phyloP scores from a whole-genome alignment of 768 basidiomycete genomes.

The Phylloporus sp. region DNA sequence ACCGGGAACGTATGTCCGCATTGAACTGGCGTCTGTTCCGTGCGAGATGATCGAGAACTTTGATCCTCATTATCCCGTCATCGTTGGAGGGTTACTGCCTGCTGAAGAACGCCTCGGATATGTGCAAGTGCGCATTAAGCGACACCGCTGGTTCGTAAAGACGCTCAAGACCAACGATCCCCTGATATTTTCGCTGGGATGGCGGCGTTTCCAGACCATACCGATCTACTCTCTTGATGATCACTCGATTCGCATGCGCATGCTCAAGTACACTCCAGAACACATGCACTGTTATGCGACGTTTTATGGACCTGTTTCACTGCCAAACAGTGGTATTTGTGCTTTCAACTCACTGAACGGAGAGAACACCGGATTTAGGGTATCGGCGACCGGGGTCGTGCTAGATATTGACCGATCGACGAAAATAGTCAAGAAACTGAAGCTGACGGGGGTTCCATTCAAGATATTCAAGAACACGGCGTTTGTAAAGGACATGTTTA shows the following conservation, averaged over 20 bases:
- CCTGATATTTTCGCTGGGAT: constrained; percentile 93
- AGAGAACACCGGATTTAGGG: constrained; percentile 72
- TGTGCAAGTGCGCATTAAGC: constrained; percentile 92
- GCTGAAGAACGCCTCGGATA: constrained; percentile 92
- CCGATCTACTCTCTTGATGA: constrained; percentile 97
- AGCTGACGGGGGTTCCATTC: constrained; percentile 90
- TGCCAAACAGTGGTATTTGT: constrained; percentile 96
- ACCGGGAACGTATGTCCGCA: constrained; percentile 88
- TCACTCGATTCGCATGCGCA: constrained; percentile 95
- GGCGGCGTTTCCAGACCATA: constrained; percentile 92
- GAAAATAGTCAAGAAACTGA: constrained; percentile 97
- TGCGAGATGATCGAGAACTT: constrained; percentile 92
- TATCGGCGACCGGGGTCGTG: constrained; percentile 92
- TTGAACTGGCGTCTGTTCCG: constrained; percentile 81
- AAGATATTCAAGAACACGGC: constrained; percentile 99
- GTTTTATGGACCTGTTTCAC: constrained; percentile 88
- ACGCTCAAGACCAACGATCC: constrained; percentile 98
- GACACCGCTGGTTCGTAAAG: constrained; percentile 88
- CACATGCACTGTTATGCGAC: constrained; percentile 99
- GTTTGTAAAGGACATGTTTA: constrained; percentile 98
- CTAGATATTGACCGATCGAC: constrained; percentile 88
- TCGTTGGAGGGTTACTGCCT: constrained; percentile 86
- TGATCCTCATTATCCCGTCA: constrained; percentile 83
- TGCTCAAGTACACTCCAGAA: constrained; percentile 99
- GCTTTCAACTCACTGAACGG: constrained; percentile 82